A percentile compares a stretch with the other conserved stretches of the same genome.
These are phyloP conservation scores for Haplosporangium sp. DNA, from an alignment of 371 early-diverging fungal genomes.

Conservation along the genomic window DNA sequence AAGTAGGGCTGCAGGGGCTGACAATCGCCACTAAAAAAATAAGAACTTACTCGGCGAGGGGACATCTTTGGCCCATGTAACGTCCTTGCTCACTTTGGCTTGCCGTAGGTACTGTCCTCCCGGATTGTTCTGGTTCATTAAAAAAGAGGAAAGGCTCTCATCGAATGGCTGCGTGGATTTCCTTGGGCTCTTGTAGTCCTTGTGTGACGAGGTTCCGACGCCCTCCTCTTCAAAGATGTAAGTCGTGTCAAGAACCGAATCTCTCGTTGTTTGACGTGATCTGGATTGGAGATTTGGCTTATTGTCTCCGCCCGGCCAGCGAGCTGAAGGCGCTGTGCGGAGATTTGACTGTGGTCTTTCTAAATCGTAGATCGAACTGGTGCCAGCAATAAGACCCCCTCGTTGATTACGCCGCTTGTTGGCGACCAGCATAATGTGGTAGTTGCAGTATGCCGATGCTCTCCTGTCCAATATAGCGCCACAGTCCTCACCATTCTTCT, in stretches of 20 bases:
- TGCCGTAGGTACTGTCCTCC: constrained; percentile 49
- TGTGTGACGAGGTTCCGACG: constrained; percentile 27
- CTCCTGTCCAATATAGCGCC: constrained; percentile 32
- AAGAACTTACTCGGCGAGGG: constrained; percentile 44
- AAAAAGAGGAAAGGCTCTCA: constrained; percentile 21
- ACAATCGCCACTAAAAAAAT: too few species aligned
- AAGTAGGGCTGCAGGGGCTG: too few species aligned
- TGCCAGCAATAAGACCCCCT: constrained; percentile 42
- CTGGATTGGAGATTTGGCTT: not conserved
- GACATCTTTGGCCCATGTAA: constrained; percentile 44
- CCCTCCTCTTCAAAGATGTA: constrained; percentile 49
- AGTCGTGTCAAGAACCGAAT: constrained; percentile 15
- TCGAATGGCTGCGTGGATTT: constrained; percentile 6
- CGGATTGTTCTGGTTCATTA: constrained; percentile 53
- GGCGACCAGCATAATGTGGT: constrained; percentile 45
- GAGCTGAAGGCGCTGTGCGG: not conserved
- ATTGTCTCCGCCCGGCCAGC: constrained; percentile 5
- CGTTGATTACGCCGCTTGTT: constrained; percentile 47
- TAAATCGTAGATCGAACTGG: constrained; percentile 45
- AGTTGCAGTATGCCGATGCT: constrained; percentile 29
- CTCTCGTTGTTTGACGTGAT: constrained; percentile 3
- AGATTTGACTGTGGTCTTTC: constrained; percentile 14
- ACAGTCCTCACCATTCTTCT: constrained; percentile 36
- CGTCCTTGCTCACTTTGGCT: constrained; percentile 46
- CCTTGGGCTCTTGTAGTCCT: constrained; percentile 13